A percentile compares a stretch with the other conserved stretches of the same genome.
Conservation (phyloP, 768 basidiomycete genomes). For the Termitomyces titanicus region DNA sequence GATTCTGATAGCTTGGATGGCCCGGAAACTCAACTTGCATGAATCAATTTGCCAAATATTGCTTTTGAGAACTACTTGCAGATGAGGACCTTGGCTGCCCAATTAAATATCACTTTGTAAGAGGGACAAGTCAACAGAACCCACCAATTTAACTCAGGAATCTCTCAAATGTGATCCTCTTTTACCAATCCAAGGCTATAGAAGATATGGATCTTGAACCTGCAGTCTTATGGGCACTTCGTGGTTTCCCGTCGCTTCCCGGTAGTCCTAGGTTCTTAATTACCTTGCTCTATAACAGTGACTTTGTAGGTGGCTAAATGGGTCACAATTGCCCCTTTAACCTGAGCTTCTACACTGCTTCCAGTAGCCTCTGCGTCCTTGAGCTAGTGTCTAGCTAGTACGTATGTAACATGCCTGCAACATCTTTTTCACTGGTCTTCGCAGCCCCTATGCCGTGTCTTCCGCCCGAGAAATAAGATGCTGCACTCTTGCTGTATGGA, state of each 20-base stretch:
- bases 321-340: neutral
- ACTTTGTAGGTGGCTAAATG: neutral
- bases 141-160: neutral
- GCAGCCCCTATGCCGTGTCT: neutral
- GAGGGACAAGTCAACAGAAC: neutral
- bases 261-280: neutral
- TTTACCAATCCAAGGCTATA: no score
- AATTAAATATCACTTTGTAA: no score
- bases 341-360: neutral
- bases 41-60: neutral
- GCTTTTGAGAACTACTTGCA: neutral
- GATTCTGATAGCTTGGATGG: neutral
- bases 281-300: neutral
- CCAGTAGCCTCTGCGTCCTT: neutral
- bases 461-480: neutral
- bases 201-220: neutral
- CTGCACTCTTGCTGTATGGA: neutral
- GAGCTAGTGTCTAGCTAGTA: neutral
- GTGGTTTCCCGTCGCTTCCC: neutral
- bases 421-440: no score
- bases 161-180: no score
- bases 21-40: neutral
- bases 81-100: neutral
- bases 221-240: neutral
- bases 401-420: neutral